Base-by-base conservation (phyloP, 2,329 filamentous ascomycete genomes). In the Ceratocystis smalleyi region DNA sequence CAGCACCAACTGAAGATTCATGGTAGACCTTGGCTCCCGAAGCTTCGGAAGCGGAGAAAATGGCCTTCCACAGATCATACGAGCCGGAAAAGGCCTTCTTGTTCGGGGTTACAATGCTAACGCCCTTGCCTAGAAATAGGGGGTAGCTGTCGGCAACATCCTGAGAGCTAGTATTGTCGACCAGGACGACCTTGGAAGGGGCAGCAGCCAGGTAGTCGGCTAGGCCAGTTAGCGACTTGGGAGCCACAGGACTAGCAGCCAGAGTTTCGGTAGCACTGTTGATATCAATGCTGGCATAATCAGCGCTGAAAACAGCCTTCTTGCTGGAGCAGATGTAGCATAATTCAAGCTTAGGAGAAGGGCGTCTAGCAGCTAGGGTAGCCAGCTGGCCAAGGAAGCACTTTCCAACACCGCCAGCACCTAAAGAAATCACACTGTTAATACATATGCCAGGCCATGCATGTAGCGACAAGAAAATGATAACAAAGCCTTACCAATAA, bases 151-250 rank as follows among this genome's bases (percentile, higher is more conserved):
- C 83, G 60, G 92, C 94, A 35, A 99, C 81, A 68, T 88, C 85
- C 70, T 92, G 87, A 69, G 89, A 91, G 75, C 89, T 95, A 62
- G 94, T 99, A 78, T 97, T 97, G 81, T 99, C 94, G 69, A 99
- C 86, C 35, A 99, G 79, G 55, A 99, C 80, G 54, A 87, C 85
- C 72, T 88, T 89, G 67, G 84, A 83, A 1, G 91, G 90, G 0
- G 90, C 88, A 54, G 82, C 81, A 66, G 85, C 82, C 57, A 99
- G 85, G 75, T 89, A 95, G 43, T 87, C 83, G 68, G 86, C 83
- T 47, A 95, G 81, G 70, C 92, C 81, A 54, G 86, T 74, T 57
- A 90, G 79, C 45, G 82, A 76, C 19, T 89, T 81, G 8, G 89
- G 82, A 2, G 85, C 77, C 68, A 85, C 83, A 32, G 79, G 77